Evolutionary conservation across 2,329 filamentous ascomycete species (phyloP).

Genomic region (Erysiphe pulchra): DNA sequence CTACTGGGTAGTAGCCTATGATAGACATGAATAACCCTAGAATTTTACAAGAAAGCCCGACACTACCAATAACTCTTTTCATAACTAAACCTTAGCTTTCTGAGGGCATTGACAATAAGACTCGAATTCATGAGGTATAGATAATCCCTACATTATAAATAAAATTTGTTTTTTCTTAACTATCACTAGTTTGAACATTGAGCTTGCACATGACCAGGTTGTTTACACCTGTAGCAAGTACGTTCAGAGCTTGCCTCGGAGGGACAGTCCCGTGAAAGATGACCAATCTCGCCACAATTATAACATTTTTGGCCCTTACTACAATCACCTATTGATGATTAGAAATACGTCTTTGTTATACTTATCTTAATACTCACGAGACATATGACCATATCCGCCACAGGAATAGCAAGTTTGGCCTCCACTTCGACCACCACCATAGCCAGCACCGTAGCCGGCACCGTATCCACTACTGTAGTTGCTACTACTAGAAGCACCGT

Average conservation of each 20-base stretch:
- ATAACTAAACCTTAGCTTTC: not conserved
- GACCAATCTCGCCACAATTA: constrained; percentile 87
- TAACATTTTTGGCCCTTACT: constrained; percentile 99
- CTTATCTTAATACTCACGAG: constrained; percentile 26
- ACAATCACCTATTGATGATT: constrained; percentile 41
- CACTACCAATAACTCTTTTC: not conserved
- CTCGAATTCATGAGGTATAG: not conserved
- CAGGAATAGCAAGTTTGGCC: constrained; percentile 94
- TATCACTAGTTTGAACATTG: constrained; percentile 60
- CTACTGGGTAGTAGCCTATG: too few species aligned
- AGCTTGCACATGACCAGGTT: constrained; percentile 45
- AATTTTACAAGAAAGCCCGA: too few species aligned
- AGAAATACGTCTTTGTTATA: not conserved
- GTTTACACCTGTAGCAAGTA: constrained; percentile 92
- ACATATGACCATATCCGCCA: constrained; percentile 92
- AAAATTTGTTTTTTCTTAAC: too few species aligned
- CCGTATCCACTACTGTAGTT: constrained; percentile 17
- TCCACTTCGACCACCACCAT: constrained; percentile 20
- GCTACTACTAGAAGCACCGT: constrained; percentile 14
- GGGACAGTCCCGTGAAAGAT: constrained; percentile 59
- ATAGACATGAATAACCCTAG: too few species aligned
- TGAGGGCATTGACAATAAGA: not conserved
- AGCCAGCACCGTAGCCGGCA: constrained; percentile 18
- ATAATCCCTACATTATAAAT: not conserved
- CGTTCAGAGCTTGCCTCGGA: constrained; percentile 78